Evolutionary conservation across 768 basidiomycete species (phyloP).

Genomic region (Termitomyces sp.): DNA sequence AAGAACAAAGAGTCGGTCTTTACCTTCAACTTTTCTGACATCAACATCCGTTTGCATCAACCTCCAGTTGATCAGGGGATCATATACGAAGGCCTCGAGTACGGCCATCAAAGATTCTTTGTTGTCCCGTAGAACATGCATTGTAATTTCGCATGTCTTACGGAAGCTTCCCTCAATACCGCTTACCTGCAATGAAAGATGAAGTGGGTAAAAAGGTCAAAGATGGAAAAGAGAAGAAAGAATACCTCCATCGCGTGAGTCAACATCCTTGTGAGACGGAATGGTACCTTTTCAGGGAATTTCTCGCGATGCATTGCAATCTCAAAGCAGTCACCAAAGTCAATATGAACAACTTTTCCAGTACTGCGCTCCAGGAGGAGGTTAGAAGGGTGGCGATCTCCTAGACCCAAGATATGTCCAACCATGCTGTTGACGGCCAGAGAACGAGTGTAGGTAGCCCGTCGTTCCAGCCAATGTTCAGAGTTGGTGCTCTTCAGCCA

Average conservation of each 20-base stretch:
- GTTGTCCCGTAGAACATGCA: constrained; percentile 93
- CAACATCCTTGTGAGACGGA: constrained; percentile 96
- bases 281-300: constrained; percentile 98
- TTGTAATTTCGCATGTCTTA: constrained; percentile 94
- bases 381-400: constrained; percentile 98
- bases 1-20: constrained; percentile 9
- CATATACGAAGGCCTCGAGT: constrained; percentile 97
- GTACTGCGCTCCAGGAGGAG: constrained; percentile 85
- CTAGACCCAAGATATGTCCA: constrained; percentile 93
- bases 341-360: constrained; percentile 95
- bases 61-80: constrained; percentile 97
- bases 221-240: neutral
- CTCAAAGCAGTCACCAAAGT: constrained; percentile 98
- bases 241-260: constrained; percentile 97
- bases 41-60: constrained; percentile 84
- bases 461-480: constrained; percentile 95
- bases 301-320: constrained; percentile 98
- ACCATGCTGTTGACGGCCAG: constrained; percentile 98
- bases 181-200: constrained; percentile 60
- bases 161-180: constrained; percentile 98
- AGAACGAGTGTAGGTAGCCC: constrained; percentile 93
- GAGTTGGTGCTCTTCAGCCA: constrained; percentile 96
- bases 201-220: neutral
- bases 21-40: constrained; percentile 63
- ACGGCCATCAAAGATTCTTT: constrained; percentile 99